These are phyloP conservation scores for Ophiostoma tasmaniense DNA, from an alignment of 2,329 filamentous ascomycete genomes.

Conservation along the genomic window DNA sequence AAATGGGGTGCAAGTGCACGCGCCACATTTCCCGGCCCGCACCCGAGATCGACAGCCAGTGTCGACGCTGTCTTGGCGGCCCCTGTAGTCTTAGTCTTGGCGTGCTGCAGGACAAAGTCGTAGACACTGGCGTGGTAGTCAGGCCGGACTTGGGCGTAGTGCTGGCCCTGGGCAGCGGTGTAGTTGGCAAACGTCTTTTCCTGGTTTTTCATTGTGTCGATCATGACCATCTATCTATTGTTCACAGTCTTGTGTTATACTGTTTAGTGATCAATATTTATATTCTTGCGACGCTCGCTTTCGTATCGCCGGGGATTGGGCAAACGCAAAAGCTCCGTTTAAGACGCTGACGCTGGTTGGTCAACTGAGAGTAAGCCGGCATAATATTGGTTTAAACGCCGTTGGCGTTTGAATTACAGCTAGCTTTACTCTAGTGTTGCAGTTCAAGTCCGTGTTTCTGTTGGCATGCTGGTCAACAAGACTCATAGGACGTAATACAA, in stretches of 20 bases:
- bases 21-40: conserved; percentile 45
- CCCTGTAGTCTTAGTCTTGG: conserved; percentile 25
- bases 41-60: conserved; percentile 45
- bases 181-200: conserved; percentile 41
- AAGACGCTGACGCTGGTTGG: neutral
- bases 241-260: neutral
- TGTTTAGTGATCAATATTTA: neutral
- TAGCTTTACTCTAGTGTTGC: neutral
- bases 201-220: neutral
- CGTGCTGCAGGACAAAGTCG: conserved; percentile 35
- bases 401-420: neutral
- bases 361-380: neutral
- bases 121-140: conserved; percentile 41
- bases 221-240: too few species aligned
- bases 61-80: conserved; percentile 33
- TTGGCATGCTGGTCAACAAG: too few species aligned
- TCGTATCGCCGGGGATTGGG: neutral
- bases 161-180: conserved; percentile 33
- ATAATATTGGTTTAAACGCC: neutral
- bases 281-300: neutral
- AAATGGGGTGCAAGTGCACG: conserved; percentile 40
- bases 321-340: neutral
- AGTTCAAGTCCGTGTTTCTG: too few species aligned
- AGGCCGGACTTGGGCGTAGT: conserved; percentile 35
- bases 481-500: too few species aligned